Evolutionary conservation across 225 moss, liverwort and hornwort species (phyloP).

Genomic region (Lunularia cruciata): DNA sequence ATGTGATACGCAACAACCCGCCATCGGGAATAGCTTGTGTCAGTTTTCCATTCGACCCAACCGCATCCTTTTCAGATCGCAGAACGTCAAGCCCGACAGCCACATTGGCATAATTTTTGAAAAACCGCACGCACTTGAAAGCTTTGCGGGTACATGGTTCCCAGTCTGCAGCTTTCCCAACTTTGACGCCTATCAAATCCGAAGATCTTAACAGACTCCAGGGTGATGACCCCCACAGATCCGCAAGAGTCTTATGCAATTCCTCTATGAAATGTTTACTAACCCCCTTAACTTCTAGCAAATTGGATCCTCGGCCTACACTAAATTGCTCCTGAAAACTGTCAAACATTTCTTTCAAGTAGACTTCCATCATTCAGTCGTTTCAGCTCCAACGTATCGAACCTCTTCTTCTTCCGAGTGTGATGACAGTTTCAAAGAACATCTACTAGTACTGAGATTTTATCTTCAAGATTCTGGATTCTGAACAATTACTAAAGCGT

Average conservation of each 20-base stretch:
- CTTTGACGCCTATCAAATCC: conserved; percentile 30
- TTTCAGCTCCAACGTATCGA: too few relatives aligned
- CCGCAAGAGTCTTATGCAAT: conserved; percentile 16
- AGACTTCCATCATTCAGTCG: neutral
- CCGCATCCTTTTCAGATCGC: conserved; percentile 24
- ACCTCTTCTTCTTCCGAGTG: too few relatives aligned
- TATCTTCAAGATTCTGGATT: too few relatives aligned
- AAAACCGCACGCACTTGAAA: conserved; percentile 25
- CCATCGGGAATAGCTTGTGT: conserved; percentile 20
- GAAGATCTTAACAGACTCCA: conserved; percentile 25
- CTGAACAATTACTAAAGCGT: too few relatives aligned
- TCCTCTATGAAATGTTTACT: conserved; percentile 18
- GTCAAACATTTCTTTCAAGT: conserved; percentile 10
- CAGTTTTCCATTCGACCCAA: conserved; percentile 19
- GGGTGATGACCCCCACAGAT: conserved; percentile 26
- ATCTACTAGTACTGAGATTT: too few relatives aligned
- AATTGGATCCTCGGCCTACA: conserved; percentile 29
- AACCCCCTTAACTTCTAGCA: conserved; percentile 27
- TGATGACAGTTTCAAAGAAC: too few relatives aligned
- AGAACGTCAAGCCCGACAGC: conserved; percentile 16
- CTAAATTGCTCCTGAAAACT: conserved; percentile 28
- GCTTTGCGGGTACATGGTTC: conserved; percentile 21
- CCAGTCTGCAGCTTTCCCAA: conserved; percentile 33
- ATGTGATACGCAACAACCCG: conserved; percentile 31
- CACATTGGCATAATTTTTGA: neutral